Percentiles rank a stretch among this genome's conserved stretches.
phyloP scores from a whole-genome alignment of 257 asterid species.

The Agastache rugosa region DNA sequence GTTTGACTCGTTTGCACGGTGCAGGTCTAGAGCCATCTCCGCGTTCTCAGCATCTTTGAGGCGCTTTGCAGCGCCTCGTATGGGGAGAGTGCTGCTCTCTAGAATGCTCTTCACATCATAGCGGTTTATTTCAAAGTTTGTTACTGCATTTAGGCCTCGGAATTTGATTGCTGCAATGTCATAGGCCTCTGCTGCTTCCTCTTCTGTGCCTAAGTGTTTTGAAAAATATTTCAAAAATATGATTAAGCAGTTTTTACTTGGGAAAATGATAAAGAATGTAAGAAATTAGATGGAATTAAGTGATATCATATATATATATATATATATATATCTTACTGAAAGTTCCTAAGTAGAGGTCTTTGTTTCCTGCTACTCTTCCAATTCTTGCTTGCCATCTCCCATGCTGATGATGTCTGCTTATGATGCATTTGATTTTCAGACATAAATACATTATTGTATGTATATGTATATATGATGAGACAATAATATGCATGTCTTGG shows the following conservation, averaged over 20 bases:
- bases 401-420: slow-evolving; percentile 82
- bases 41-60: slow-evolving; percentile 70
- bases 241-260: not conserved
- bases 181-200: slow-evolving; percentile 95
- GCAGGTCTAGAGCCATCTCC: slow-evolving; percentile 55
- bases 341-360: slow-evolving; percentile 91
- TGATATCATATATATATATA: too few species aligned
- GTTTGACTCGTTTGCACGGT: slow-evolving; percentile 43
- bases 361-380: slow-evolving; percentile 95
- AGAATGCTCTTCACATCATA: slow-evolving; percentile 86
- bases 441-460: not conserved
- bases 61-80: slow-evolving; percentile 82
- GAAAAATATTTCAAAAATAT: not conserved
- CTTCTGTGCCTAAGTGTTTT: slow-evolving; percentile 66
- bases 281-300: too few species aligned
- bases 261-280: too few species aligned
- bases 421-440: not conserved
- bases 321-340: slow-evolving; percentile 59
- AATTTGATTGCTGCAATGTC: slow-evolving; percentile 94
- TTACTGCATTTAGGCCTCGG: slow-evolving; percentile 79
- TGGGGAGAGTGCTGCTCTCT: slow-evolving; percentile 73
- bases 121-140: slow-evolving; percentile 79
- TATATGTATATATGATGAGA: too few species aligned
- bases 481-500: not conserved
- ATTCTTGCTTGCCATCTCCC: slow-evolving; percentile 99